These are phyloP conservation scores for Mallotus japonicus DNA, from an alignment of 441 rosid species.

Conservation along the genomic window DNA sequence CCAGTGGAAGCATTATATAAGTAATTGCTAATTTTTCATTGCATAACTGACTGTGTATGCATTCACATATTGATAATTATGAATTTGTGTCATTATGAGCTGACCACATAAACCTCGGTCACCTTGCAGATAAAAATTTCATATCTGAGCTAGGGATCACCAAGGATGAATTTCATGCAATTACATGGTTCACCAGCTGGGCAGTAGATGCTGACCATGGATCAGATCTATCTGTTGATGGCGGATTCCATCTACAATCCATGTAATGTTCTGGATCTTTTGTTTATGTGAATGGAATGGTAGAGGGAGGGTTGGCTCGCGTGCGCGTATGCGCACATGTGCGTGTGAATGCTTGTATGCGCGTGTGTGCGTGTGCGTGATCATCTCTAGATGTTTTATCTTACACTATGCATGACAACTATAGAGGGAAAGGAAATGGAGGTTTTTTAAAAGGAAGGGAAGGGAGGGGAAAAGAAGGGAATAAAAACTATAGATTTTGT, in stretches of 20 bases:
- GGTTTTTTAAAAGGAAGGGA: no score
- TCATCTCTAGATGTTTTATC: no score
- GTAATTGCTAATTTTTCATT: constrained; percentile 33
- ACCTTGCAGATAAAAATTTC: constrained; percentile 58
- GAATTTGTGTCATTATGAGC: not conserved
- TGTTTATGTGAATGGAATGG: not conserved
- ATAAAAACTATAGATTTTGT: no score
- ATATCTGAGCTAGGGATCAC: constrained; percentile 45
- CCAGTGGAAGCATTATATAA: constrained; percentile 88
- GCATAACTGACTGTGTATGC: no score
- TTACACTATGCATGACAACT: no score
- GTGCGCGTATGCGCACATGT: no score
- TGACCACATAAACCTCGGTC: constrained; percentile 2
- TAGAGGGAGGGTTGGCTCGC: no score
- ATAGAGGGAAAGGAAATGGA: no score
- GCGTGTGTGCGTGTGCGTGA: no score
- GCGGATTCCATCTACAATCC: constrained; percentile 31
- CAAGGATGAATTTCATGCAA: constrained; percentile 65
- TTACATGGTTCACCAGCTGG: constrained; percentile 93
- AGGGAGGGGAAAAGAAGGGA: no score
- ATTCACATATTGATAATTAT: not conserved
- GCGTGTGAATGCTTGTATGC: no score
- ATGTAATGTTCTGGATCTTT: constrained; percentile 25
- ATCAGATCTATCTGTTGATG: constrained; percentile 50
- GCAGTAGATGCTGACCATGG: constrained; percentile 91